These are phyloP conservation scores for Xylariales sp. DNA, from an alignment of 2,329 filamentous ascomycete genomes.

Conservation along the genomic window DNA sequence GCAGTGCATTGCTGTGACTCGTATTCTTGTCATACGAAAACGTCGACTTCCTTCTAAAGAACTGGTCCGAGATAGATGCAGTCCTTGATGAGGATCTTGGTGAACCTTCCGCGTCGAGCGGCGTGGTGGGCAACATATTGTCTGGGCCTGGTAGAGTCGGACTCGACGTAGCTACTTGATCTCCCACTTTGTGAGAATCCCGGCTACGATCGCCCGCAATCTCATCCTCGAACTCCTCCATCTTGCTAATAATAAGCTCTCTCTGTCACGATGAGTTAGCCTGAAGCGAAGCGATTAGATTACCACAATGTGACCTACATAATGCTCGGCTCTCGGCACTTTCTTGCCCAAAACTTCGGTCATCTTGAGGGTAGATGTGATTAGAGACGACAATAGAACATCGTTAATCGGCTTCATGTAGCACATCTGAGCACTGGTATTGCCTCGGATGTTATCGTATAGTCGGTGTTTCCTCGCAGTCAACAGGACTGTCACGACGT, in stretches of 20 bases:
- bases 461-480: conserved; percentile 8
- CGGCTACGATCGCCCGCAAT: neutral
- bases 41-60: conserved; percentile 2
- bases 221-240: conserved; percentile 5
- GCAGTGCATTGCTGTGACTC: neutral
- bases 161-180: neutral
- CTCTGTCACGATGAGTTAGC: no score
- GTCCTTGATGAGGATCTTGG: neutral
- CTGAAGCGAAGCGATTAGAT: no score
- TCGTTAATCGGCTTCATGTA: conserved; percentile 4
- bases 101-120: neutral
- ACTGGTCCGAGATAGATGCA: conserved; percentile 4
- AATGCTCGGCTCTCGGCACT: conserved; percentile 8
- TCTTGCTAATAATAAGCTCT: no score
- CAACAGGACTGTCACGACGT: conserved; percentile 7
- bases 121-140: conserved; percentile 2
- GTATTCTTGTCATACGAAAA: neutral
- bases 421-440: conserved; percentile 10
- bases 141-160: conserved; percentile 5
- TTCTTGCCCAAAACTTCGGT: conserved; percentile 4
- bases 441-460: conserved; percentile 8
- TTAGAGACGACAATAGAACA: conserved; percentile 3
- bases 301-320: conserved; percentile 10
- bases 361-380: conserved; percentile 5
- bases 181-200: neutral